Conservation (phyloP, 345 rosid genomes). For the Jatropha curcas region DNA sequence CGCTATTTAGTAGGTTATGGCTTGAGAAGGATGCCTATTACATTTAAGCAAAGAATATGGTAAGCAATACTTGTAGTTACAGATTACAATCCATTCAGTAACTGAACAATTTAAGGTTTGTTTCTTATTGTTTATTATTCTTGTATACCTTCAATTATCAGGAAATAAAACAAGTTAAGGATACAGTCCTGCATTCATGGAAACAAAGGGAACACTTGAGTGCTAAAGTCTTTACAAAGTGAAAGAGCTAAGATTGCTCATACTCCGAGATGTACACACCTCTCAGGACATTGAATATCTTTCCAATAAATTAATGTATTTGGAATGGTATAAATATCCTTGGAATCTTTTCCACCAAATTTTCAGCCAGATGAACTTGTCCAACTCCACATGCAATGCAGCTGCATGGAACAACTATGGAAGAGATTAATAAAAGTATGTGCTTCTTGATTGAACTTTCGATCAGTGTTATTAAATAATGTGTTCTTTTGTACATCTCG, state of each 20-base stretch:
- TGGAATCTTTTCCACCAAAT: not conserved
- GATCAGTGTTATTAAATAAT: no score
- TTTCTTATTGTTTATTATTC: not conserved
- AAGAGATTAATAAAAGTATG: not conserved
- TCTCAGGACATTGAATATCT: not conserved
- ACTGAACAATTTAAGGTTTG: no score
- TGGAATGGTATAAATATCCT: not conserved
- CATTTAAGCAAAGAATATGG: not conserved
- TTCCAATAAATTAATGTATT: not conserved
- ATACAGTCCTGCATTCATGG: not conserved
- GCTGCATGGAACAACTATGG: no score
- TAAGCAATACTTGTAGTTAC: not conserved
- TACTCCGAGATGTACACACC: not conserved
- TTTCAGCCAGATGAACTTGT: not conserved
- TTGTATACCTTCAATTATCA: not conserved
- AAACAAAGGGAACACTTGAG: not conserved
- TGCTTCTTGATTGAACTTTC: not conserved
- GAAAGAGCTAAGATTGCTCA: constrained; percentile 3
- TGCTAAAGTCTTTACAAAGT: not conserved
- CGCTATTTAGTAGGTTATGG: not conserved
- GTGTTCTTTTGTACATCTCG: no score
- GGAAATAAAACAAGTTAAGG: constrained; percentile 12
- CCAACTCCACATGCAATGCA: not conserved
- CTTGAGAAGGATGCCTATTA: not conserved
- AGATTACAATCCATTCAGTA: no score